Evolutionary conservation across 495 filamentous ascomycete species (phyloP).

Genomic region (Neohortaea acidophila): DNA sequence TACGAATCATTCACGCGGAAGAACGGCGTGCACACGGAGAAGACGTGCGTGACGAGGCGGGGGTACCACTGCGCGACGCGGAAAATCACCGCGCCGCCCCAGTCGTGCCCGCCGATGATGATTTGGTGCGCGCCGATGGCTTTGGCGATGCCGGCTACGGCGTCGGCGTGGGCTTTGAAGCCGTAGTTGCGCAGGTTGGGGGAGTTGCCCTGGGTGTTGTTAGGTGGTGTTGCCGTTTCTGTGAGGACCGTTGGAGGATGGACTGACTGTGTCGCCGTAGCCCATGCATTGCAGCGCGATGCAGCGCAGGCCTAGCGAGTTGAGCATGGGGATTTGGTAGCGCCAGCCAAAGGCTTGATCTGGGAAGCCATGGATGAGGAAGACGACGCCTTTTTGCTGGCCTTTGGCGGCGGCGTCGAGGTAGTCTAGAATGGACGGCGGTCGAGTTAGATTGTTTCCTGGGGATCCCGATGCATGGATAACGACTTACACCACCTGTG

Average conservation of each 20-base stretch:
- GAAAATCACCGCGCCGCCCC: constrained; percentile 46
- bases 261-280: constrained; percentile 54
- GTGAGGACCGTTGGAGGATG: not conserved
- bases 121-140: constrained; percentile 43
- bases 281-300: constrained; percentile 70
- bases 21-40: constrained; percentile 69
- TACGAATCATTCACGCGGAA: constrained; percentile 34
- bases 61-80: constrained; percentile 59
- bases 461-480: not conserved
- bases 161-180: constrained; percentile 51
- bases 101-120: constrained; percentile 76
- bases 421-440: constrained; percentile 13
- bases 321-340: constrained; percentile 65
- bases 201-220: constrained; percentile 9
- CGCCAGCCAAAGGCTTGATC: constrained; percentile 64
- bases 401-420: constrained; percentile 11
- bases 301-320: constrained; percentile 51
- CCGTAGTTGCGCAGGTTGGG: constrained; percentile 42
- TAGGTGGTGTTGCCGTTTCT: not conserved
- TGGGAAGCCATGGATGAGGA: constrained; percentile 47
- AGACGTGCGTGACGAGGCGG: constrained; percentile 51
- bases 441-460: not conserved
- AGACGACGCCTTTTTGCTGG: constrained; percentile 9
- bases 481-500: constrained; percentile 24
- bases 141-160: constrained; percentile 49